phyloP scores from a whole-genome alignment of 257 asterid genomes.

The Solanum sparsipilum region DNA sequence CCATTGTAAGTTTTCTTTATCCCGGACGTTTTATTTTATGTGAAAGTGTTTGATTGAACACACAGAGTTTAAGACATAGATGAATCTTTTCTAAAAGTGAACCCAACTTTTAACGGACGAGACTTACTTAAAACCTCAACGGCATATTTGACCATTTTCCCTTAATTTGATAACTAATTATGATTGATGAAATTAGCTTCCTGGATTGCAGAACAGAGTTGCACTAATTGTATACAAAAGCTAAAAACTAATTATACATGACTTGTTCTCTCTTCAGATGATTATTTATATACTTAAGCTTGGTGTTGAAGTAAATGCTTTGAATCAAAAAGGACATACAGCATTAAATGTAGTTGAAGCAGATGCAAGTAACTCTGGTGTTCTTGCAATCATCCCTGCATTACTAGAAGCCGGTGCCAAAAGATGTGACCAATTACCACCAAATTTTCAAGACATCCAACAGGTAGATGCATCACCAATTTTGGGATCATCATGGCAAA shows the following conservation, averaged over 20 bases:
- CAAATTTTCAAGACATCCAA: slow-evolving; percentile 4
- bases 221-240: not conserved
- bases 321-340: slow-evolving; percentile 32
- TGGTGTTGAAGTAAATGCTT: slow-evolving; percentile 29
- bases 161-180: too few species aligned
- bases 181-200: not conserved
- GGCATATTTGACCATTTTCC: too few species aligned
- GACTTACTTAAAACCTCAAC: too few species aligned
- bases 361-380: slow-evolving; percentile 35
- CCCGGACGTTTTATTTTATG: not conserved
- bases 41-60: not conserved
- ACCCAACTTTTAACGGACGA: too few species aligned
- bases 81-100: too few species aligned
- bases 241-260: not conserved
- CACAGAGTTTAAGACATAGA: too few species aligned
- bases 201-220: not conserved
- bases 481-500: not conserved
- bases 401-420: slow-evolving; percentile 30
- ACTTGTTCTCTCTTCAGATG: slow-evolving; percentile 15
- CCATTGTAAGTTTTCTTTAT: slow-evolving; percentile 13
- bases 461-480: not conserved
- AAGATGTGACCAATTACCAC: slow-evolving; percentile 32
- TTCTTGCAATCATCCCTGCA: slow-evolving; percentile 34
- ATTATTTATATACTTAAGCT: slow-evolving; percentile 27
- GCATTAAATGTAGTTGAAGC: slow-evolving; percentile 42